Evolutionary conservation across 768 basidiomycete species (phyloP).

Genomic region (Boletus sp.): DNA sequence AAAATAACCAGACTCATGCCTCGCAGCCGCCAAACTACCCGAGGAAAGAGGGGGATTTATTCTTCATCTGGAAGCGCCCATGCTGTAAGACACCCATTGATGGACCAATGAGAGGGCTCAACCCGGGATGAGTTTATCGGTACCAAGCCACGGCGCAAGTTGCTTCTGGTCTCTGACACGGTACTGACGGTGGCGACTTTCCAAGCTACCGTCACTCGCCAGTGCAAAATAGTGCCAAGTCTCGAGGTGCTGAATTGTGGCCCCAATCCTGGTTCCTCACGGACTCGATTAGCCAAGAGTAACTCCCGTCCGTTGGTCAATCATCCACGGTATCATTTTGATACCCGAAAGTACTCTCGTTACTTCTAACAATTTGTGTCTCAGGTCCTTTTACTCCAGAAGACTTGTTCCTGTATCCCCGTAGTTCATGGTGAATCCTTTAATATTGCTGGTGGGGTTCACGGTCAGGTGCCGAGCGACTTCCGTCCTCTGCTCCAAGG

Average conservation of each 20-base stretch:
- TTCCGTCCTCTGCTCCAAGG: background rate
- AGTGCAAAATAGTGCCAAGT: no score
- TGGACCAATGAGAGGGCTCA: no score
- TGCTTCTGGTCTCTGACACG: no score
- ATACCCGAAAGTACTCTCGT: background rate
- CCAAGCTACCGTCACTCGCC: no score
- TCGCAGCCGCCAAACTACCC: background rate
- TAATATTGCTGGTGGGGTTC: background rate
- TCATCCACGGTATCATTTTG: background rate
- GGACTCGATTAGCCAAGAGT: background rate
- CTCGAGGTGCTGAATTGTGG: no score
- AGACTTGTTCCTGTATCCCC: background rate
- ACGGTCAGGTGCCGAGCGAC: background rate
- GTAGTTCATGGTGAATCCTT: background rate
- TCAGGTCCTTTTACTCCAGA: background rate
- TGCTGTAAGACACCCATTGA: background rate
- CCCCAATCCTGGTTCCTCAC: background rate
- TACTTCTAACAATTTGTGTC: background rate
- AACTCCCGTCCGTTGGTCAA: background rate
- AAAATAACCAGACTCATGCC: background rate
- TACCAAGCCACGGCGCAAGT: no score
- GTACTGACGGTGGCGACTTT: no score
- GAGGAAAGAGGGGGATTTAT: background rate
- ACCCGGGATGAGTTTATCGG: no score
- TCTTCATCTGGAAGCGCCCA: background rate